phyloP scores from a whole-genome alignment of 176 grass and related monocot species.

The Neostapfia colusana region DNA sequence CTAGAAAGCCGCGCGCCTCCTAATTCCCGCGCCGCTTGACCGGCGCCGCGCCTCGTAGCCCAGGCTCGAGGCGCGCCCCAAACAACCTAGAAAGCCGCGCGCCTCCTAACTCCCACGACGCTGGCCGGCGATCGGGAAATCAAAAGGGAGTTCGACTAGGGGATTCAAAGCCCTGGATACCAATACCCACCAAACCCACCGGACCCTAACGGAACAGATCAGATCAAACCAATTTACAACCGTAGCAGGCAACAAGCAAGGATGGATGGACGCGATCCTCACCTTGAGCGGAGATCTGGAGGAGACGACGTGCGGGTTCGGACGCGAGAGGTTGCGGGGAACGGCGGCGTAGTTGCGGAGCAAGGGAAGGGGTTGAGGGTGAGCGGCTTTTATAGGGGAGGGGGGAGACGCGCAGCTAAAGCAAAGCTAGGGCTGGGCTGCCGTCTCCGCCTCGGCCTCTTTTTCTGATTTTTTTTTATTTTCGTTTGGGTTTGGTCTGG shows the following conservation, averaged over 20 bases:
- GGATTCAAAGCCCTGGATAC: too few species aligned
- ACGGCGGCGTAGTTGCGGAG: slow-evolving; percentile 21
- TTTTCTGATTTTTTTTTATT: neutral
- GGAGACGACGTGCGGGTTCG: neutral
- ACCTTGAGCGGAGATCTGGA: slow-evolving; percentile 25
- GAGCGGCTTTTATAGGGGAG: neutral
- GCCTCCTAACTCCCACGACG: too few species aligned
- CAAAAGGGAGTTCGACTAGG: too few species aligned
- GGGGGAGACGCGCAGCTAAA: neutral
- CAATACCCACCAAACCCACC: neutral
- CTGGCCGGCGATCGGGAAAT: too few species aligned
- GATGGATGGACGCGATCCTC: neutral
- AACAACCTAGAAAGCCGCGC: too few species aligned
- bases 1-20: too few species aligned
- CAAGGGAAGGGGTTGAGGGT: neutral
- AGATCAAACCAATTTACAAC: neutral
- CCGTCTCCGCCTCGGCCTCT: slow-evolving; percentile 21
- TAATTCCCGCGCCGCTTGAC: too few species aligned
- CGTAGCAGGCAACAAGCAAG: neutral
- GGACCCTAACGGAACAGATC: neutral
- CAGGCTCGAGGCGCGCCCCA: too few species aligned
- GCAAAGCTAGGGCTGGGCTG: slow-evolving; percentile 30
- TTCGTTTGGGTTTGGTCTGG: neutral
- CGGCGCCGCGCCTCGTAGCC: neutral
- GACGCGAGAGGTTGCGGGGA: neutral